Evolutionary conservation across 805 yeast species (phyloP), one percentile per base, ranked within the genome.

Genomic region (Tetrapisispora namnaoensis): DNA sequence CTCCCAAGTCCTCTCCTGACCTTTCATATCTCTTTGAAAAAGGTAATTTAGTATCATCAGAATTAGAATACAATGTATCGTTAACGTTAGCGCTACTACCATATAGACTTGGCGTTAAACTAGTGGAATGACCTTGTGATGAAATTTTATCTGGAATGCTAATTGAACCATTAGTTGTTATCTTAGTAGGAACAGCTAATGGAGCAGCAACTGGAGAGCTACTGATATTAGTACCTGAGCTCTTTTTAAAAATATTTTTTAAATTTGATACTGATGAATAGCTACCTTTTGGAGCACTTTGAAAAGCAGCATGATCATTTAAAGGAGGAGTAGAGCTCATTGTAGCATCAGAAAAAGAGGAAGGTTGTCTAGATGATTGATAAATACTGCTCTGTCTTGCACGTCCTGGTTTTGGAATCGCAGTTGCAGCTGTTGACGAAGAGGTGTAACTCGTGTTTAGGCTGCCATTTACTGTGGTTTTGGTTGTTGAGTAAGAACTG

Each of bases 1-100:
- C 91, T 48, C 97, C 97, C 41, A 89, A 72, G 48, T 78, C 84
- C 53, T 88, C 90, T 47, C 95, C 95, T 48, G 84, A 81, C 62
- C 82, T 85, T 46, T 83, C 78, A 65, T 88, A 89, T 55, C 89
- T 72, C 60, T 83, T 87, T 38, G 84, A 78, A 55, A 83, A 82
- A 1, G 90, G 89, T 42, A 70, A 50, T 80, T 16, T 18, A 20
- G 66, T 57, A 62, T 75, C 74, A 17, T 68, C 69, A 27, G 71
- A 62, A 52, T 67, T 61, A 2, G 58, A 60, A 44, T 66, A 62
- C 27, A 65, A 51, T 1, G 67, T 67, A 43, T 66, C 68, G 46
- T 24, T 36, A 7, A 21, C 40, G 20, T 66, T 68, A 60, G 63
- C 55, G 65, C 69, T 47, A 66, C 71, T 66, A 30, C 61, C 64